Conservation (phyloP, 1,139 yeast species). For the Geotrichum citri-aurantii region DNA sequence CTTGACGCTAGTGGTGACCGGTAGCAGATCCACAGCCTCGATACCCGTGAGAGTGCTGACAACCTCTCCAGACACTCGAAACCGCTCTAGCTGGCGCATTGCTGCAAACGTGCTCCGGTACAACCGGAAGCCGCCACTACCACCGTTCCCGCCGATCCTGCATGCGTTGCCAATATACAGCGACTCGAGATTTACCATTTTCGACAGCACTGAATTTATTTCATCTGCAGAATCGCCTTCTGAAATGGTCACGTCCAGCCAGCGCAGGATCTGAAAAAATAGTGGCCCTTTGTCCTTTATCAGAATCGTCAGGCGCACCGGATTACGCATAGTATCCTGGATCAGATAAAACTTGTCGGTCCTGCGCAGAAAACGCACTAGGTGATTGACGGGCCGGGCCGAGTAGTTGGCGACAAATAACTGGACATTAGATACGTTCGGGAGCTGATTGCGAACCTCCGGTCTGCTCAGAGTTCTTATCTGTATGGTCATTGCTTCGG, state of each 20-base stretch:
- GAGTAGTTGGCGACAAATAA: conserved; percentile 8
- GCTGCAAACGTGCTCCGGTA: conserved; percentile 1
- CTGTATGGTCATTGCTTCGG: conserved; percentile 9
- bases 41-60: conserved; percentile 3
- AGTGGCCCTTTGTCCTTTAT: neutral
- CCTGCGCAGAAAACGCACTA: conserved; percentile 6
- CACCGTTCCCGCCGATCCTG: neutral
- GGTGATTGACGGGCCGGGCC: conserved; percentile 1
- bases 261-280: conserved; percentile 5
- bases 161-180: neutral
- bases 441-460: neutral
- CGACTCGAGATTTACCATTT: conserved; percentile 7
- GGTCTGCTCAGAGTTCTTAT: conserved; percentile 1
- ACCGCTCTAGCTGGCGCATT: conserved; percentile 6
- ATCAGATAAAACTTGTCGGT: conserved; percentile 10
- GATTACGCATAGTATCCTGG: conserved; percentile 10
- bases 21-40: conserved; percentile 4
- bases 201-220: neutral
- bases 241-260: conserved; percentile 5
- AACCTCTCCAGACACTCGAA: conserved; percentile 8
- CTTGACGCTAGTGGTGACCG: conserved; percentile 6
- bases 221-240: neutral
- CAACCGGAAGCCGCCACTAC: neutral
- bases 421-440: conserved; percentile 5
- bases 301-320: conserved; percentile 5